Evolutionary conservation across 2,329 filamentous ascomycete genomes (phyloP), one percentile per base, ranked within the genome.

Genomic region (Sclerotinia spermophila): DNA sequence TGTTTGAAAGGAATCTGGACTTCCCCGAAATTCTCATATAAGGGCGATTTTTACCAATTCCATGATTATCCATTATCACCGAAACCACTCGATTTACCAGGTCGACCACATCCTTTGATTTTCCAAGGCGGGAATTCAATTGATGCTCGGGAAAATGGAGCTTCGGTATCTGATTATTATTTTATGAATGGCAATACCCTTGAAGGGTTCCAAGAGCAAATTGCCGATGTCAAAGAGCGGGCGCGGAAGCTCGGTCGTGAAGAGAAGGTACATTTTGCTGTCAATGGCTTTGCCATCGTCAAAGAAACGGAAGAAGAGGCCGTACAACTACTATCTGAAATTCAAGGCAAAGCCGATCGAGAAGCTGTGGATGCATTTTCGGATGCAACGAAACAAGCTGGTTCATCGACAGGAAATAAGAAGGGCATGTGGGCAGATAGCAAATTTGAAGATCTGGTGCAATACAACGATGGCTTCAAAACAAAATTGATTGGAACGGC

Each of bases 111-210:
- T 70, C 84, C 84, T 0, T 81, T 85, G 71, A 85, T 86, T 68
- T 86, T 86, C 77, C 84, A 86, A 74, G 84, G 84, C 17, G 84
- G 84, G 4, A 86, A 86, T 75, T 83, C 81, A 40, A 81, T 84
- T 65, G 84, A 86, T 72, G 84, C 84, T 0, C 79, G 83, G 10
- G 81, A 83, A 40, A 86, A 86, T 68, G 84, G 82, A 0, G 83
- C 82, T 0, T 76, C 80, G 33, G 84, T 83, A 3, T 82, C 79
- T 3, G 84, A 86, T 71, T 85, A 83, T 78, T 86, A 86, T 73
- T 86, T 86, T 74, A 86, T 86, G 84, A 86, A 86, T 74, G 84
- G 84, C n/a, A 86, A 86, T 74, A 84, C 84, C 2, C 81, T 86
- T 15, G 84, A 85, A 67, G 84, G 84, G 2, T 85, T 86, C 76